These are phyloP conservation scores for Blastocystis sp. DNA, from an alignment of 352 stramenopile genomes.

Conservation along the genomic window DNA sequence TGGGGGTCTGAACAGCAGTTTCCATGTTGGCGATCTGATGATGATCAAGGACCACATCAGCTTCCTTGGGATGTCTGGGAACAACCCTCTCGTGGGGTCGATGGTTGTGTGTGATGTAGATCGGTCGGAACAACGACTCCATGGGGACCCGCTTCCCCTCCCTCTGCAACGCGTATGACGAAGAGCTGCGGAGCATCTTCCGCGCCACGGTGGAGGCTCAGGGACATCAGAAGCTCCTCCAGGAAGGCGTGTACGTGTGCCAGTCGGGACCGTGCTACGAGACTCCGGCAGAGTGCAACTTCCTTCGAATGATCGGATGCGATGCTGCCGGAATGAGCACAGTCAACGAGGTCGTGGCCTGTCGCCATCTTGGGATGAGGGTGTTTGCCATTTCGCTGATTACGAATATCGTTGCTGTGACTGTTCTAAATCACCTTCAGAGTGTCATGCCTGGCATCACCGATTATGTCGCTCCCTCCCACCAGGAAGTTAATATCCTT, in stretches of 20 bases:
- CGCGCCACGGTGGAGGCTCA: constrained; percentile 75
- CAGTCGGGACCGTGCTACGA: constrained; percentile 92
- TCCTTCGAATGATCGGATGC: constrained; percentile 82
- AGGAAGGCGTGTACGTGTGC: constrained; percentile 81
- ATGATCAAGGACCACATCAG: constrained; percentile 91
- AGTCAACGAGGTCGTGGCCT: constrained; percentile 88
- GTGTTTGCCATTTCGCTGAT: constrained; percentile 90
- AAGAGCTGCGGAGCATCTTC: constrained; percentile 77
- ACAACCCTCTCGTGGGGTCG: constrained; percentile 64
- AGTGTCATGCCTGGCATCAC: constrained; percentile 35
- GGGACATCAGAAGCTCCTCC: constrained; percentile 75
- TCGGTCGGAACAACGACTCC: constrained; percentile 87
- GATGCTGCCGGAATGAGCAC: constrained; percentile 92
- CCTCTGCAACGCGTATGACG: constrained; percentile 85
- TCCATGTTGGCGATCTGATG: constrained; percentile 91
- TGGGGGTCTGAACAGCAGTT: constrained; percentile 83
- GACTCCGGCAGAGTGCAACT: constrained; percentile 83
- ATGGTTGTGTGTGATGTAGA: constrained; percentile 67
- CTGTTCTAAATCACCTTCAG: not conserved
- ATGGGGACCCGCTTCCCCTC: constrained; percentile 89
- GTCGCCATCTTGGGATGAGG: constrained; percentile 84
- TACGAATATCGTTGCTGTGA: constrained; percentile 74
- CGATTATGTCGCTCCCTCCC: not conserved
- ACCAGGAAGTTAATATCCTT: constrained; percentile 58
- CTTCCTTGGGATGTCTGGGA: constrained; percentile 68